A percentile compares a stretch with the other conserved stretches of the same genome.
These are phyloP conservation scores for Suhomyces pyralidae DNA, from an alignment of 805 yeast species.

Conservation along the genomic window DNA sequence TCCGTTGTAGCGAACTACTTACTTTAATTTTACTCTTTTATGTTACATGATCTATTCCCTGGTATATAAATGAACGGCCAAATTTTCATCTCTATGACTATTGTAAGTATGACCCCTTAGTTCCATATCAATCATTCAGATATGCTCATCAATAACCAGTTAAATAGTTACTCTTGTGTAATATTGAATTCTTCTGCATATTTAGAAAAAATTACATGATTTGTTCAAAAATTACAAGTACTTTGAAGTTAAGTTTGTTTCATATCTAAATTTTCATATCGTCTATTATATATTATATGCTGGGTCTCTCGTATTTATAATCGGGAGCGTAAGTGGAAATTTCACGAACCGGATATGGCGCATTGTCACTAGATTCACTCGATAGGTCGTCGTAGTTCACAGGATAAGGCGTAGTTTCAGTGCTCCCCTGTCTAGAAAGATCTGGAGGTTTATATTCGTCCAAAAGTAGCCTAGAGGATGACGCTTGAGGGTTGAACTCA, in stretches of 20 bases:
- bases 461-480: not conserved
- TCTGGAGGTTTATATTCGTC: not conserved
- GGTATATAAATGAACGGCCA: too few relatives aligned
- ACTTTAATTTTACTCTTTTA: not conserved
- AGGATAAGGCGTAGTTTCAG: not conserved
- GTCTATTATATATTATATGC: not conserved
- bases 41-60: not conserved
- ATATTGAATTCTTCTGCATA: not conserved
- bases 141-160: too few relatives aligned
- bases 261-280: too few relatives aligned
- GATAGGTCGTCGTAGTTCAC: not conserved
- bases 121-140: too few relatives aligned
- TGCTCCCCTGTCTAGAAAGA: not conserved
- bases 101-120: too few relatives aligned
- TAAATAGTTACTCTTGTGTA: not conserved
- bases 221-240: too few relatives aligned
- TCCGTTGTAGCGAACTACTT: not conserved
- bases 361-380: not conserved
- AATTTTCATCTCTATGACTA: too few relatives aligned
- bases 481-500: not conserved
- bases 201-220: not conserved
- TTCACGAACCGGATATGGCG: slow-evolving; percentile 34
- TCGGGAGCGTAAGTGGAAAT: slow-evolving; percentile 20
- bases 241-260: too few relatives aligned
- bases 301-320: not conserved